Percentiles rank a stretch among this genome's conserved stretches.
Evolutionary conservation across 805 yeast species (phyloP).

Genomic region (Wickerhamomyces kurtzmanii): DNA sequence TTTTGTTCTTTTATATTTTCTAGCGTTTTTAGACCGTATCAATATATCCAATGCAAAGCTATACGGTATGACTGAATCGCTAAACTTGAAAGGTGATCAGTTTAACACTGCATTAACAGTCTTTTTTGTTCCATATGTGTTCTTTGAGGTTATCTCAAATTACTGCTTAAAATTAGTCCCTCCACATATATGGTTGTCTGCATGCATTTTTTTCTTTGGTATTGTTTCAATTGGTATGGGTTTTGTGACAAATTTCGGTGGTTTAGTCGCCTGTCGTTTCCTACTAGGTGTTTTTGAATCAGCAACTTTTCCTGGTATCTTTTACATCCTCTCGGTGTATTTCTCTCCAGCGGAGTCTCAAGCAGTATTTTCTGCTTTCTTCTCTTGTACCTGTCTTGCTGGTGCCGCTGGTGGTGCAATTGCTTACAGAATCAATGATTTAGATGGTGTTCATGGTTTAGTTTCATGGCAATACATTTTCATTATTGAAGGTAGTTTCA

Average conservation of each 20-base stretch:
- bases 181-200: slow-evolving; percentile 27
- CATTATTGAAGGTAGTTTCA: slow-evolving; percentile 38
- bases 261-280: slow-evolving; percentile 37
- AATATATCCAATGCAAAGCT: slow-evolving; percentile 75
- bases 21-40: slow-evolving; percentile 74
- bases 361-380: slow-evolving; percentile 35
- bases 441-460: slow-evolving; percentile 33
- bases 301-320: slow-evolving; percentile 41
- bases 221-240: slow-evolving; percentile 31
- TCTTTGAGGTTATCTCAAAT: slow-evolving; percentile 28
- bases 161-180: slow-evolving; percentile 26
- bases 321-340: slow-evolving; percentile 35
- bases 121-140: slow-evolving; percentile 34
- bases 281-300: slow-evolving; percentile 45
- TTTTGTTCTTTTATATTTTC: slow-evolving; percentile 63
- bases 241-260: slow-evolving; percentile 32
- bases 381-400: slow-evolving; percentile 42
- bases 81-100: slow-evolving; percentile 34
- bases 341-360: slow-evolving; percentile 40
- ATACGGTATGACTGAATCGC: slow-evolving; percentile 52
- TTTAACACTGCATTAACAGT: slow-evolving; percentile 36
- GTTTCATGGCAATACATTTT: slow-evolving; percentile 42
- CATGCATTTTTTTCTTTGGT: slow-evolving; percentile 26
- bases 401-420: slow-evolving; percentile 50
- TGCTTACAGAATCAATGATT: slow-evolving; percentile 31